Percentiles rank a stretch among this genome's conserved stretches.
phyloP scores from a whole-genome alignment of 2,329 filamentous ascomycete genomes.

The Alternaria tenuissima region DNA sequence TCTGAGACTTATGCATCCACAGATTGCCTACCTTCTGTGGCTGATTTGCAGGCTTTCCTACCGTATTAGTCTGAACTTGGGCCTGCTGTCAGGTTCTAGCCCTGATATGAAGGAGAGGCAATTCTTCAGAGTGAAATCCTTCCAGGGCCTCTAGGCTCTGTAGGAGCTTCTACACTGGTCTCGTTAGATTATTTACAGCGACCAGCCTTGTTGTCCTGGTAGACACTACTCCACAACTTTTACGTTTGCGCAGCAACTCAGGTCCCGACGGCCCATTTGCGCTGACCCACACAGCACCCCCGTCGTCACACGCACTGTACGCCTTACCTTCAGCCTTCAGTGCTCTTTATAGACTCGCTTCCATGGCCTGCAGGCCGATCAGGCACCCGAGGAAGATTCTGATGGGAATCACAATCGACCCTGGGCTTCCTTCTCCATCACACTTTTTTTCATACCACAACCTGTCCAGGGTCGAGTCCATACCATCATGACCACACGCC shows the following conservation, averaged over 20 bases:
- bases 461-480: neutral
- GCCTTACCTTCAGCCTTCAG: neutral
- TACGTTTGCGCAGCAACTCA: slow-evolving; percentile 1
- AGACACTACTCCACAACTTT: neutral
- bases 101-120: neutral
- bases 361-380: slow-evolving; percentile 8
- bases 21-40: neutral
- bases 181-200: neutral
- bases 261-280: slow-evolving; percentile 4
- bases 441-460: slow-evolving; percentile 5
- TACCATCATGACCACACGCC: slow-evolving; percentile 6
- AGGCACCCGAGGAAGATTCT: neutral
- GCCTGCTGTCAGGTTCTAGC: neutral
- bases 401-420: neutral
- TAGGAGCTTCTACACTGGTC: neutral
- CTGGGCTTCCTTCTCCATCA: neutral
- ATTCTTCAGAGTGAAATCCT: neutral
- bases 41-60: neutral
- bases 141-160: neutral
- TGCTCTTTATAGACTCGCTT: slow-evolving; percentile 8
- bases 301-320: slow-evolving; percentile 6
- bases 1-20: neutral
- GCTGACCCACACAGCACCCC: slow-evolving; percentile 1
- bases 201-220: neutral
- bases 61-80: neutral